Evolutionary conservation across 805 yeast species (phyloP), one percentile per base, ranked within the genome.

Genomic region (Spathaspora passalidarum): DNA sequence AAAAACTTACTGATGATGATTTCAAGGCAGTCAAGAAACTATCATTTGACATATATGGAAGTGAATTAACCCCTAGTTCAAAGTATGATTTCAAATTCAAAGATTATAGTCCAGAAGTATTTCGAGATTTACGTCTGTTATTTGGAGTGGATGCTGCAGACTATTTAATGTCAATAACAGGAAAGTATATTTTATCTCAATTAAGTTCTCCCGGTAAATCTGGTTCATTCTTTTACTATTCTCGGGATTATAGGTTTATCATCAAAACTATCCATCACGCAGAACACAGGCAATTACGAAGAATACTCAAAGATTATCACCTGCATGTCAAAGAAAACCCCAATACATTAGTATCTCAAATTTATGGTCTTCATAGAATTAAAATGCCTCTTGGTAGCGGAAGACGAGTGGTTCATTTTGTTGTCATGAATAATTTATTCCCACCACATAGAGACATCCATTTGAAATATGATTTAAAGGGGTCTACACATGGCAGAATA

Each of bases 91-190:
- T 94, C 74, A 92, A 92, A 64, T 94, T 94, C 66, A 94, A 94
- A 68, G 99, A 94, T 63, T 94, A 94, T 66, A 79, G 90, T 17
- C 99, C 99, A 0, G 88, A 85, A 63, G 97, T 94, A 3, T 94
- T 94, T 63, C 73, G 98, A 37, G 96, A 88, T 54, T 68, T 94
- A 45, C 73, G 99, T 44, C 70, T 79, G 5, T 59, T 81, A 36
- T 94, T 95, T 69, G 90, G 91, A 11, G 75, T 94, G 22, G 98
- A 94, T 59, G 96, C 96, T 2, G 98, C 97, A 0, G 99, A 95
- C 63, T 94, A 95, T 63, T 73, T 94, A 45, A 83, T 92, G 55
- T 88, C 97, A 0, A 75, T 94, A 53, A 92, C 98, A 0, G 92
- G 97, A 17, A 90, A 90, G 63, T 92, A 92, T 60, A 87, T 94